Evolutionary conservation across 305 asterid species (phyloP), one percentile per base, ranked within the genome.

Genomic region (Petunia hybrid): DNA sequence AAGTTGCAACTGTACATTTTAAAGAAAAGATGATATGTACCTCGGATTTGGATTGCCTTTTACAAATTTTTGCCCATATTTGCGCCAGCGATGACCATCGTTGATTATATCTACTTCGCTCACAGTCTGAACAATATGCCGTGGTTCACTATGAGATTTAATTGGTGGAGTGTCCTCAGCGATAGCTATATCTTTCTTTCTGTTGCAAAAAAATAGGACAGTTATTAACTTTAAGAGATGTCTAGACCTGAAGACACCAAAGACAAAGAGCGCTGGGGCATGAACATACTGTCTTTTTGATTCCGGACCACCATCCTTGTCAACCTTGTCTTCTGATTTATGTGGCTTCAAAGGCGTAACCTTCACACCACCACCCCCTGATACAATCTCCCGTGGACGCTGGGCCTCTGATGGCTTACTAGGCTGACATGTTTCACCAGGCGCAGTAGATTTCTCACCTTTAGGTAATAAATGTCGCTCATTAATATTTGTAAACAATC

Each of bases 11-110:
- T 14, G 53, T 14, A 53, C 3, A 48, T 36, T 74, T 57, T 1
- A 31, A 38, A 53, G 64, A 57, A 85, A 68, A 76, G 14, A 60
- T 0, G 73, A 62, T 53, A 79, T 65, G 79, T 91, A 95, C 99
- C 99, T 91, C 16, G 99, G 99, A 82, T 95, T 91, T 51, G 95
- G 97, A 87, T 91, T 95, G 83, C 98, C 98, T 88, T 95, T 93
- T 38, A 95, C 97, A 83, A 93, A 86, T 87, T 95, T 95, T 92
- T 95, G 99, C 78, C 98, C 99, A 78, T 95, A 95, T 84, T 95
- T 95, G 83, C 99, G 98, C 99, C 99, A 95, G 86, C 98, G 94
- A 83, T 91, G 92, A 82, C 98, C 98, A 84, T 95, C 99, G 55
- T 92, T 90, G 61, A 92, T 87, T 81, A 92, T 68, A 88, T 94